Evolutionary conservation across 306 rosid genomes (phyloP).

Genomic region (Vigna radiata): DNA sequence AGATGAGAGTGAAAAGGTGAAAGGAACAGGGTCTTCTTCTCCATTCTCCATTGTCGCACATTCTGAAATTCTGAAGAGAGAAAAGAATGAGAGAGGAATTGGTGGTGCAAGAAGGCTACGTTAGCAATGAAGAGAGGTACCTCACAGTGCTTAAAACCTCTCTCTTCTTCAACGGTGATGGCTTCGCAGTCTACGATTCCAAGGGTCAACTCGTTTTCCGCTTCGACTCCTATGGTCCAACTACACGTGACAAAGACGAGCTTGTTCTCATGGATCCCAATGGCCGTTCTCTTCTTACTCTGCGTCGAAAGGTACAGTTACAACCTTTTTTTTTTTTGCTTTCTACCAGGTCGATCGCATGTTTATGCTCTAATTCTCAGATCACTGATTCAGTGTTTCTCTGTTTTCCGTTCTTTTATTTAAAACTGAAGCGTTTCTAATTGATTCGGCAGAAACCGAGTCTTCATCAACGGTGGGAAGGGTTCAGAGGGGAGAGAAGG

Average conservation of each 20-base stretch:
- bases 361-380: background rate
- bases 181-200: conserved; percentile 79
- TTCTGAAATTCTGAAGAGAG: background rate
- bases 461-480: conserved; percentile 96
- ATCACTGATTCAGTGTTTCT: too few species aligned
- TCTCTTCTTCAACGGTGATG: conserved; percentile 81
- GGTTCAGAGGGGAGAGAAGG: conserved; percentile 75
- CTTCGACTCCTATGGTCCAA: conserved; percentile 84
- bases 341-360: background rate
- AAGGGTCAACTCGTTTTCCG: conserved; percentile 81
- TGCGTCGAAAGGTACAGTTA: conserved; percentile 87
- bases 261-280: conserved; percentile 87
- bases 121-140: conserved; percentile 60
- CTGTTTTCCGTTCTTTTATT: too few species aligned
- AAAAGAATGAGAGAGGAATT: conserved; percentile 51
- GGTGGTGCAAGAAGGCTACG: conserved; percentile 58
- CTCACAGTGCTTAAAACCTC: conserved; percentile 91
- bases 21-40: too few species aligned
- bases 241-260: conserved; percentile 60
- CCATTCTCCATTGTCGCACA: too few species aligned
- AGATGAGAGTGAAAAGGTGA: too few species aligned
- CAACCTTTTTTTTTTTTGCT: background rate
- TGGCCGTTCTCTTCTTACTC: conserved; percentile 92
- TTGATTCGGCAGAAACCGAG: conserved; percentile 75
- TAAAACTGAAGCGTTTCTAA: background rate